These are phyloP conservation scores for Staphylotrichum longicolle DNA, from an alignment of 495 filamentous ascomycete species.

Conservation along the genomic window DNA sequence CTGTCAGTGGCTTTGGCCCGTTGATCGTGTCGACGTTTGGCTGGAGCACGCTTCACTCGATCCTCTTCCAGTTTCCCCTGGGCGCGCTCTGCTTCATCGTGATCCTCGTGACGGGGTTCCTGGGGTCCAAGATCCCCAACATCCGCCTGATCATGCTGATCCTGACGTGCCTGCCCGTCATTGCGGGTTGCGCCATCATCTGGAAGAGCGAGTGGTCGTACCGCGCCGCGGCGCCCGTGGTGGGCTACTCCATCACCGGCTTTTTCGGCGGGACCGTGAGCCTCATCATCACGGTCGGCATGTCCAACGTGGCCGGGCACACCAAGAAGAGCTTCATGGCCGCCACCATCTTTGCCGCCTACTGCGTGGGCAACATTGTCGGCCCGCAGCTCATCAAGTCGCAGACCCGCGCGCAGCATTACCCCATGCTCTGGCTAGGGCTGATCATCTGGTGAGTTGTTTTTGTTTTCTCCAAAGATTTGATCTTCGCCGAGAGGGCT, in stretches of 20 bases:
- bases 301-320: slow-evolving; percentile 70
- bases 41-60: slow-evolving; percentile 61
- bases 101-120: slow-evolving; percentile 63
- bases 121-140: slow-evolving; percentile 58
- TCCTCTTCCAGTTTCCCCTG: slow-evolving; percentile 71
- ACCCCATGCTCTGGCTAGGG: slow-evolving; percentile 67
- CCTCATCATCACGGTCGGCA: slow-evolving; percentile 64
- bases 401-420: slow-evolving; percentile 59
- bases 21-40: slow-evolving; percentile 74
- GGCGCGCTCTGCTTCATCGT: slow-evolving; percentile 62
- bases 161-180: slow-evolving; percentile 64
- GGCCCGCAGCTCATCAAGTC: slow-evolving; percentile 68
- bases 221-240: slow-evolving; percentile 60
- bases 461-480: not conserved
- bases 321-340: slow-evolving; percentile 77
- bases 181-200: slow-evolving; percentile 70
- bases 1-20: slow-evolving; percentile 72
- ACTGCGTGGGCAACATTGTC: slow-evolving; percentile 69
- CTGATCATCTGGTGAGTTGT: slow-evolving; percentile 62
- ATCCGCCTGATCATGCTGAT: slow-evolving; percentile 63
- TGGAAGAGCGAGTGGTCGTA: slow-evolving; percentile 68
- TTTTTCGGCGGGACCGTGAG: slow-evolving; percentile 67
- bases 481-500: not conserved
- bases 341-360: slow-evolving; percentile 69
- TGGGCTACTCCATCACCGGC: slow-evolving; percentile 67